Evolutionary conservation across 192 early-diverging fungal species (phyloP), one percentile per base, ranked within the genome.

Genomic region (Coemansia guatemalensis): DNA sequence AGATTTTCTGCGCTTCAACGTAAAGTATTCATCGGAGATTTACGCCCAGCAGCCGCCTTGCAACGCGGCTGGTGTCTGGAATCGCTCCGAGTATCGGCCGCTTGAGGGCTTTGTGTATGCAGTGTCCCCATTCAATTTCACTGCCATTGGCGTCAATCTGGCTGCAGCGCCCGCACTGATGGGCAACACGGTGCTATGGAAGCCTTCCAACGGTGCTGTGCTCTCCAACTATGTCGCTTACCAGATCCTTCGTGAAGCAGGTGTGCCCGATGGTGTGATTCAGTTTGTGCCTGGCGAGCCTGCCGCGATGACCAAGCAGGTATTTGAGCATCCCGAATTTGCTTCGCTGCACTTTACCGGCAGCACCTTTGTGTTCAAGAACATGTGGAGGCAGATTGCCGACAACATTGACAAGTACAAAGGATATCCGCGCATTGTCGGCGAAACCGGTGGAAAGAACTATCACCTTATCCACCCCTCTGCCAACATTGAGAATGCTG

Each of bases 391-490:
- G 82, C 86, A 89, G 62, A 93, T 97, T 76, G 92, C 88, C 35
- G 81, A 88, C 71, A 97, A 99, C 85, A 87, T 99, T 53, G 88
- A 95, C 62, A 85, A 67, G 49, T 99, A 97, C 85, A 87, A 86
- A 73, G 88, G 88, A 53, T 99, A 95, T 79, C 96, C 96, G 52
- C 91, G 96, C 73, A 91, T 98, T 60, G 95, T 99, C 18, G 96
- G 96, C 73, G 96, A 99, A 82, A 97, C 96, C 26, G 97, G 97
- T 72, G 97, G 97, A 58, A 99, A 99, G 85, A 99, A 99, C 89
- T 96, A 94, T 87, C 97, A 99, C 69, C 80, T 99, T 58, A 71
- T 97, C 50, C 95, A 97, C 80, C 74, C 81, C 21, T 74, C 81
- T 11, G 93, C 89, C 47, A 87, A 92, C 77, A 79, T 90, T 26